These are phyloP conservation scores for Xylariaceae sp. DNA, from an alignment of 2,329 filamentous ascomycete genomes.

Conservation along the genomic window DNA sequence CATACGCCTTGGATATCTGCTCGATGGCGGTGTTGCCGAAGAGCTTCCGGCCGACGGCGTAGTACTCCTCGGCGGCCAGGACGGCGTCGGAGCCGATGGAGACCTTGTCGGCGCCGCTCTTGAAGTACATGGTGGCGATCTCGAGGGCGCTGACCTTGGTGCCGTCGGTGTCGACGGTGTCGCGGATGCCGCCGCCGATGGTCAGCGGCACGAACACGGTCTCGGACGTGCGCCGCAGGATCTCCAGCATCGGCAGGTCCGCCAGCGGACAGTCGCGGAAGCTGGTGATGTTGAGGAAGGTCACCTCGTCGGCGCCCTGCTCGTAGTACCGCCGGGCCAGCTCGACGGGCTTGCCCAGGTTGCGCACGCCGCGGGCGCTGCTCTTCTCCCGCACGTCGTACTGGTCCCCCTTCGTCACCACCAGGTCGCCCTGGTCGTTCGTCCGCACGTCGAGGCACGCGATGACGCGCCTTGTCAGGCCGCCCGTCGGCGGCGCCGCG, in stretches of 20 bases:
- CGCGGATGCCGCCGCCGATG: conserved; percentile 91
- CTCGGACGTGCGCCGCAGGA: conserved; percentile 81
- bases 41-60: conserved; percentile 67
- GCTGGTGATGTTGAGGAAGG: conserved; percentile 97
- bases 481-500: conserved; percentile 52
- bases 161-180: conserved; percentile 87
- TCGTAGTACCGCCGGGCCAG: conserved; percentile 94
- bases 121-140: conserved; percentile 96
- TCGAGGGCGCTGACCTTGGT: conserved; percentile 86
- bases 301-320: conserved; percentile 94
- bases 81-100: conserved; percentile 96
- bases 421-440: conserved; percentile 91
- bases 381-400: conserved; percentile 96
- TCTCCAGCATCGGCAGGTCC: conserved; percentile 94
- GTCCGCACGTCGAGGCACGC: conserved; percentile 94
- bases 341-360: conserved; percentile 94
- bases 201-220: conserved; percentile 96
- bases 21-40: conserved; percentile 90
- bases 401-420: conserved; percentile 97
- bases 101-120: conserved; percentile 95
- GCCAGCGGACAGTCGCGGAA: conserved; percentile 94
- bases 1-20: conserved; percentile 90
- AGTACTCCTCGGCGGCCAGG: conserved; percentile 88
- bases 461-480: conserved; percentile 89
- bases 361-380: conserved; percentile 70